A percentile compares a stretch with the other conserved stretches of the same genome.
phyloP scores from a whole-genome alignment of 108 stramenopile species.

The Bacterosira constricta region DNA sequence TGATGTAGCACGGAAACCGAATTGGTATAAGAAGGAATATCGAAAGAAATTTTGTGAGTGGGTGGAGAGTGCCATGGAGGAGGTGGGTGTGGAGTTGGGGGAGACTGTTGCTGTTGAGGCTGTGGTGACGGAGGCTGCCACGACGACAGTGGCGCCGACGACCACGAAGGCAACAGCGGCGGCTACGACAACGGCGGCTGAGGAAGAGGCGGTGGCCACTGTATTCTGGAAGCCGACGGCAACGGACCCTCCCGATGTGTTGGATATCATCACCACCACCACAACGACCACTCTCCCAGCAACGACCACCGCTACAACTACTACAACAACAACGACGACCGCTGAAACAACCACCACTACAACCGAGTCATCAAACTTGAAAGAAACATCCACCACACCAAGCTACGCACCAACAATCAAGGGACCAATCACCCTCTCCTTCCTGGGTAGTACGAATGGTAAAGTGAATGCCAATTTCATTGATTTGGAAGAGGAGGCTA shows the following conservation, averaged over 20 bases:
- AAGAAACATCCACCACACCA: not conserved
- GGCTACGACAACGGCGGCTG: not conserved
- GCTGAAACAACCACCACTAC: not conserved
- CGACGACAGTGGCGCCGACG: not conserved
- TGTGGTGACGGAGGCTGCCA: not conserved
- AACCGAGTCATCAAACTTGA: not conserved
- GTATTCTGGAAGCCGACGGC: not conserved
- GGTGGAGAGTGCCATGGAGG: not conserved
- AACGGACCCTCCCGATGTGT: not conserved
- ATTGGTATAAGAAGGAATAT: not conserved
- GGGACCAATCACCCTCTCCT: conserved; percentile 45
- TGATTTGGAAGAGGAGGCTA: conserved; percentile 18
- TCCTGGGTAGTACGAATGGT: conserved; percentile 22
- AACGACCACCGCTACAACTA: not conserved
- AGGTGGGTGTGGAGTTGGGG: not conserved
- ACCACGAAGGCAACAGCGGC: not conserved
- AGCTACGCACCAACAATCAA: not conserved
- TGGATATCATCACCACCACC: not conserved
- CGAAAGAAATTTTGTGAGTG: not conserved
- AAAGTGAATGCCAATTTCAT: not conserved
- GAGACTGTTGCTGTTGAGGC: not conserved
- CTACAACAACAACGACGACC: not conserved
- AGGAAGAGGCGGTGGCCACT: not conserved
- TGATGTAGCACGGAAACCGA: not conserved
- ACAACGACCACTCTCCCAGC: too few relatives aligned